Percentiles rank a stretch among this genome's conserved stretches.
Evolutionary conservation across 129 eudicot species (phyloP).

Genomic region (Flaveria ramosissima): DNA sequence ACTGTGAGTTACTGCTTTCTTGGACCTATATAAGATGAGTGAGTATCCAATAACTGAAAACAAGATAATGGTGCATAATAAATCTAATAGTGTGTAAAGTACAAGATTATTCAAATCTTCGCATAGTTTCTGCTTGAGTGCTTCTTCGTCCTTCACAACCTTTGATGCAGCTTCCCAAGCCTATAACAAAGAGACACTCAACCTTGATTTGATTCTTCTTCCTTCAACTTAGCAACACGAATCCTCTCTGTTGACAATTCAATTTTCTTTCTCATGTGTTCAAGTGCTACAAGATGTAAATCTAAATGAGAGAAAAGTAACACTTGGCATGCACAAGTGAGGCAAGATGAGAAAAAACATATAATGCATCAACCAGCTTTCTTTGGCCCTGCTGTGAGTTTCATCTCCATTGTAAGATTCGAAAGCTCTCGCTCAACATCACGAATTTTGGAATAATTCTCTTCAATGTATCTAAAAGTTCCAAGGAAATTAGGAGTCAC

Average conservation of each 20-base stretch:
- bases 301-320: constrained; percentile 22
- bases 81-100: not conserved
- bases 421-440: constrained; percentile 92
- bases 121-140: constrained; percentile 77
- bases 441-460: constrained; percentile 92
- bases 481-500: constrained; percentile 5
- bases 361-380: constrained; percentile 72
- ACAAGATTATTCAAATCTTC: constrained; percentile 93
- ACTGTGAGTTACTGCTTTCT: constrained; percentile 80
- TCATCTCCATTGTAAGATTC: constrained; percentile 82
- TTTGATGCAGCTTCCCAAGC: constrained; percentile 87
- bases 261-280: constrained; percentile 94
- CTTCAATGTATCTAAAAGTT: constrained; percentile 76
- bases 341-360: not conserved
- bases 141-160: constrained; percentile 92
- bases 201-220: constrained; percentile 85
- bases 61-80: not conserved
- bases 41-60: constrained; percentile 14
- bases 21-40: constrained; percentile 53
- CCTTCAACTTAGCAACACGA: constrained; percentile 80
- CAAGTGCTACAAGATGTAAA: constrained; percentile 63
- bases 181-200: too few relatives aligned
- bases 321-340: constrained; percentile 3
- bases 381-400: constrained; percentile 97
- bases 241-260: constrained; percentile 87